Base-by-base conservation (phyloP, 768 basidiomycete species). In the Pulveroboletus sp. region DNA sequence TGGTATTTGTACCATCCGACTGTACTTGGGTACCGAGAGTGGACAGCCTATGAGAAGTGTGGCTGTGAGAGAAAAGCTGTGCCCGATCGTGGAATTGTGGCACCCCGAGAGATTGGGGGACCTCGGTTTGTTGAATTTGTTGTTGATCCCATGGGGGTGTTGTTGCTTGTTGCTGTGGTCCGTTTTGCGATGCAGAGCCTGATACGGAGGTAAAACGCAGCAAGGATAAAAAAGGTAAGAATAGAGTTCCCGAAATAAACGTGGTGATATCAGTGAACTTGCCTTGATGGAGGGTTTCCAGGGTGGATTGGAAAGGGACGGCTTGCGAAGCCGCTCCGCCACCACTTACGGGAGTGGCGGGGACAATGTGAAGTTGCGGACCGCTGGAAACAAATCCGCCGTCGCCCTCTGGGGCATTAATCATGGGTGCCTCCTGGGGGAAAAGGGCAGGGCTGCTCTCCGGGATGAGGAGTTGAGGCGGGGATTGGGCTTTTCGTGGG, bases 291-390 rank as follows among this genome's bases (percentile, higher is more conserved):
- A 84, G 69, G 16, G 75, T 74, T 51, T 75, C 65, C 55, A 78
- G 64, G 40, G 74, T 71, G 31, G 72, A 69, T 55, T 78, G 77
- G 72, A 83, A 85, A 34, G 78, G 74, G 32, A 70, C 75, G 33
- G 71, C 63, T 50, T 75, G 73, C 10, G 69, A 67, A 32, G 70
- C 70, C 23, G 70, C 75, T 31, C 71, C 81, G 19, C 80, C 82
- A 37, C 82, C 84, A 51, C 78, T 79, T 47, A 92, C 75, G 8
- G 90, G 90, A 4, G 90, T 92, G 19, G 89, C 87, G 35, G 90
- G 90, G 7, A 90, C 87, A 52, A 92, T 84, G 60, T 89, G 81
- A 51, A 92, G 75, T 43, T 77, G 78, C 1, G 85, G 87, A 0
- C 84, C 81, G 16, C 70, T 68, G 9, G 69, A 63, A 42, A 72